Evolutionary conservation across 257 asterid genomes (phyloP).

Genomic region (Pogostemon cablin): DNA sequence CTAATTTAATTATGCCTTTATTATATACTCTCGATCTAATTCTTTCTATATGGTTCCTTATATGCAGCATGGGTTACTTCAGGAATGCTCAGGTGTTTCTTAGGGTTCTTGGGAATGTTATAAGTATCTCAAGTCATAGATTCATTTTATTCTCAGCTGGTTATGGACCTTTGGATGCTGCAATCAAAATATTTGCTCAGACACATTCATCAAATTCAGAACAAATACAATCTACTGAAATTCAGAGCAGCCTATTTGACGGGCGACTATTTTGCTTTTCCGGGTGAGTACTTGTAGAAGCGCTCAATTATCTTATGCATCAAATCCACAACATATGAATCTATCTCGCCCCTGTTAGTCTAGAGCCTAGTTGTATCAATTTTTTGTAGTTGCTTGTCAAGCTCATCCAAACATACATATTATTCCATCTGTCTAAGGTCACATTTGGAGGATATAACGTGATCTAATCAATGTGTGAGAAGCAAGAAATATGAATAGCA

Average conservation of each 20-base stretch:
- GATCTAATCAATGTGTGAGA: neutral
- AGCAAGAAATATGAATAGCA: neutral
- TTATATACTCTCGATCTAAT: constrained; percentile 23
- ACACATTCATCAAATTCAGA: constrained; percentile 47
- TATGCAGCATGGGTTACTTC: constrained; percentile 91
- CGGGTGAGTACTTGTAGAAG: constrained; percentile 57
- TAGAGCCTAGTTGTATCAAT: neutral
- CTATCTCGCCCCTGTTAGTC: neutral
- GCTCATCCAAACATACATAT: neutral
- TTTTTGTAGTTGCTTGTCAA: neutral
- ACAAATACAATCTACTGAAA: constrained; percentile 46
- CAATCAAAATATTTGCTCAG: constrained; percentile 50
- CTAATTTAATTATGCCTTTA: constrained; percentile 19
- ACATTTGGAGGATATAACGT: constrained; percentile 3
- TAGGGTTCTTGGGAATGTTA: constrained; percentile 53
- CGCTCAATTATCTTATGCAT: constrained; percentile 18
- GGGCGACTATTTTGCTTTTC: constrained; percentile 76
- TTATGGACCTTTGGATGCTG: constrained; percentile 76
- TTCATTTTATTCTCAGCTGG: constrained; percentile 83
- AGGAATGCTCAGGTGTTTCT: constrained; percentile 57
- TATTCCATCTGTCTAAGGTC: constrained; percentile 2
- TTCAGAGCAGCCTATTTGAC: constrained; percentile 60
- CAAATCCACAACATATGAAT: constrained; percentile 4
- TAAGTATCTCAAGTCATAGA: constrained; percentile 54
- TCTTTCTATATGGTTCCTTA: constrained; percentile 24